Evolutionary conservation across 495 filamentous ascomycete species (phyloP).

Genomic region (Choiromyces venosus): DNA sequence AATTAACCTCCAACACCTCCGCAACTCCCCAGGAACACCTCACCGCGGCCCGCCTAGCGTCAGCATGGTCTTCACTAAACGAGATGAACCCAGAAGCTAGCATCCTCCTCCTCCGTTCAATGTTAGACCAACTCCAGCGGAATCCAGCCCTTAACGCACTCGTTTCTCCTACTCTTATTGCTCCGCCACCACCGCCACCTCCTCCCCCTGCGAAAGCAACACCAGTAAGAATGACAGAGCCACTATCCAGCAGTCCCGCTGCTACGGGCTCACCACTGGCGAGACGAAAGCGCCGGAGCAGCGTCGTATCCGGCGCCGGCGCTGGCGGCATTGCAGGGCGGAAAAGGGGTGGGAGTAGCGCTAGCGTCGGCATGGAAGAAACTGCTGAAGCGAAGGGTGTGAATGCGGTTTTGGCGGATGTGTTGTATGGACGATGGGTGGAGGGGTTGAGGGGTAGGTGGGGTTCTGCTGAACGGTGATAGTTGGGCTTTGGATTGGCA

Average conservation of each 20-base stretch:
- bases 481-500: background rate
- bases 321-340: conserved; percentile 40
- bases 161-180: conserved; percentile 10
- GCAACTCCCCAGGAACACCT: background rate
- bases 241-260: conserved; percentile 18
- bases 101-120: conserved; percentile 63
- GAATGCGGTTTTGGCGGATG: conserved; percentile 58
- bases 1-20: background rate
- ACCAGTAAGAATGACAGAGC: background rate
- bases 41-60: conserved; percentile 68
- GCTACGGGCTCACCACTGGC: conserved; percentile 17
- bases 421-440: conserved; percentile 83
- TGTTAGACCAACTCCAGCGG: conserved; percentile 28
- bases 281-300: conserved; percentile 17
- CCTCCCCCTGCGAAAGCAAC: background rate
- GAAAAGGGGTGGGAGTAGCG: conserved; percentile 50
- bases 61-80: conserved; percentile 79
- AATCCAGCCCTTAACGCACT: conserved; percentile 27
- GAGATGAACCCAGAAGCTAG: conserved; percentile 85
- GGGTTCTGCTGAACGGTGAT: conserved; percentile 42
- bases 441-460: conserved; percentile 77
- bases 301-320: conserved; percentile 13
- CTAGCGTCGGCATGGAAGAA: conserved; percentile 76
- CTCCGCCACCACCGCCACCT: background rate
- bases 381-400: conserved; percentile 46